Conservation (phyloP, 169 alveolate species). For the Cryptosporidium andersoni region DNA sequence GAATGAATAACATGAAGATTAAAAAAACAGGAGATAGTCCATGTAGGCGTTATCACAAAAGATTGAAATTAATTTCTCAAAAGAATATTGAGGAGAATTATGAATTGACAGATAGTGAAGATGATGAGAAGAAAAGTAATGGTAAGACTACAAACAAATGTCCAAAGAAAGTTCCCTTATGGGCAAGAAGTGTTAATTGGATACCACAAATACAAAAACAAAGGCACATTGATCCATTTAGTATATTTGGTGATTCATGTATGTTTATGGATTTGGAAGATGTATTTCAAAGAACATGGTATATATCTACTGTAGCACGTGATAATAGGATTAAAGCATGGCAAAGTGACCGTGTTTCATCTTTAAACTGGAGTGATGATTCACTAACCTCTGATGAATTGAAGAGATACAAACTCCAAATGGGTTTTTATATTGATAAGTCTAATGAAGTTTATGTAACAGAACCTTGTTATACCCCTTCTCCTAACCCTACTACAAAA, state of each 20-base stretch:
- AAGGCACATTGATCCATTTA: constrained; percentile 56
- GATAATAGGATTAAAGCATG: constrained; percentile 54
- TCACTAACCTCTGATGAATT: constrained; percentile 67
- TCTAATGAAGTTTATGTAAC: constrained; percentile 61
- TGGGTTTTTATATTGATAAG: constrained; percentile 55
- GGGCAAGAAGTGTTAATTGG: constrained; percentile 72
- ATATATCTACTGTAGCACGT: constrained; percentile 61
- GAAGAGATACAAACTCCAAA: constrained; percentile 27
- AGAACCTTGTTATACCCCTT: constrained; percentile 68
- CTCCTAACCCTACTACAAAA: constrained; percentile 56
- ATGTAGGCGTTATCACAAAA: constrained; percentile 59
- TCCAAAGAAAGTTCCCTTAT: constrained; percentile 47
- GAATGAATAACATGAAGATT: constrained; percentile 8
- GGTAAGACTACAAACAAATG: not conserved
- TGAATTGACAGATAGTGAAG: constrained; percentile 58
- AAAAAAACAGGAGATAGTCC: constrained; percentile 66
- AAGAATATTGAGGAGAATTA: constrained; percentile 50
- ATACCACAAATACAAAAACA: constrained; percentile 65
- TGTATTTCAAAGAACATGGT: constrained; percentile 66
- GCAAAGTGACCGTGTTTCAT: constrained; percentile 57
- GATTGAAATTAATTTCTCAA: constrained; percentile 51
- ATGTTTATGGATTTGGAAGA: constrained; percentile 70
- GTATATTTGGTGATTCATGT: constrained; percentile 68
- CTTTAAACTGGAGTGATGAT: constrained; percentile 69
- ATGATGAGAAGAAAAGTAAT: constrained; percentile 6